These are phyloP conservation scores for Cytospora schulzeri DNA, from an alignment of 2,329 filamentous ascomycete species.

Conservation along the genomic window DNA sequence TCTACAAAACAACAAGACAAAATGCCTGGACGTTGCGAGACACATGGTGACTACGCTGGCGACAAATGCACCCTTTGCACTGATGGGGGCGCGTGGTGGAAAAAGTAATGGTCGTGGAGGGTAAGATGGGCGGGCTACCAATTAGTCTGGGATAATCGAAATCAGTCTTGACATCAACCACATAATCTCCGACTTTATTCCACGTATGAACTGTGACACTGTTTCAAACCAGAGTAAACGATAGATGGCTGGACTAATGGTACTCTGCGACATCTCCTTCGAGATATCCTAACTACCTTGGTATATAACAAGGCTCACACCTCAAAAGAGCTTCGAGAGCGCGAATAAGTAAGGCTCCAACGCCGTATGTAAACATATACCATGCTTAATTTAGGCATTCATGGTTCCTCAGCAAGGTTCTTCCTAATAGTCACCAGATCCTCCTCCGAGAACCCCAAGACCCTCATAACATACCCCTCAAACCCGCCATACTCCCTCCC, in stretches of 20 bases:
- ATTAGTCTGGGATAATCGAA: background rate
- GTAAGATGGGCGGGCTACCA: background rate
- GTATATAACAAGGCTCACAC: background rate
- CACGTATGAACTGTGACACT: background rate
- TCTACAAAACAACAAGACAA: background rate
- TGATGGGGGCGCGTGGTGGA: background rate
- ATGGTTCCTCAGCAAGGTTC: conserved; percentile 41
- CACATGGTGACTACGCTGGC: background rate
- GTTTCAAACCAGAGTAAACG: background rate
- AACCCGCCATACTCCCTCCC: conserved; percentile 50
- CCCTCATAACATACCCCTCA: conserved; percentile 48
- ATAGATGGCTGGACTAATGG: background rate
- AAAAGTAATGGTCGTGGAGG: background rate
- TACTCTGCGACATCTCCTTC: background rate
- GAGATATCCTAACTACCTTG: background rate
- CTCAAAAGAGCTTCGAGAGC: background rate
- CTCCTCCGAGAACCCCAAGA: conserved; percentile 48
- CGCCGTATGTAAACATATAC: no score
- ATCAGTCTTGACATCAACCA: background rate
- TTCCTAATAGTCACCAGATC: conserved; percentile 51
- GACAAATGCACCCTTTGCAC: background rate
- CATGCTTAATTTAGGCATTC: no score
- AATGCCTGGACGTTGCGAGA: background rate
- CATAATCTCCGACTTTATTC: no score
- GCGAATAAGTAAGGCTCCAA: no score